Evolutionary conservation across 2,329 filamentous ascomycete genomes (phyloP).

Genomic region (Uncinocarpus reesii): DNA sequence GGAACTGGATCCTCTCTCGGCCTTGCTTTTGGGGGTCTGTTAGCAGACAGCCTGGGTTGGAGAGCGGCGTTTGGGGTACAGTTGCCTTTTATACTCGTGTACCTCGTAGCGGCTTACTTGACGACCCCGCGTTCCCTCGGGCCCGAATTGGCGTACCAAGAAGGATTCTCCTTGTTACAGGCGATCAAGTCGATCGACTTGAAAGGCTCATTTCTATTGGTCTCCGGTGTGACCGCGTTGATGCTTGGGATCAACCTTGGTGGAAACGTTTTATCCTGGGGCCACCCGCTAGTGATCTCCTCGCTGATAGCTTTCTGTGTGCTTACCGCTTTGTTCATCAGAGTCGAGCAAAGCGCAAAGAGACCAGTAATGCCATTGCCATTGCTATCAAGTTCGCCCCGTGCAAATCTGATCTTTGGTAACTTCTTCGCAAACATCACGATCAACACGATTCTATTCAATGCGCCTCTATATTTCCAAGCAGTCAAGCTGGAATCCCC

Average conservation of each 20-base stretch:
- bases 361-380: slow-evolving; percentile 42
- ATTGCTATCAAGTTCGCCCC: slow-evolving; percentile 39
- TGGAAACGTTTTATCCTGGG: slow-evolving; percentile 44
- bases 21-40: slow-evolving; percentile 31
- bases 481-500: slow-evolving; percentile 60
- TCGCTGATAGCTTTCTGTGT: slow-evolving; percentile 37
- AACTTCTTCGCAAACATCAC: slow-evolving; percentile 44
- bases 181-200: slow-evolving; percentile 42
- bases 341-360: slow-evolving; percentile 36
- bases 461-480: slow-evolving; percentile 66
- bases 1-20: slow-evolving; percentile 32
- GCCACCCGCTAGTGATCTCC: slow-evolving; percentile 40
- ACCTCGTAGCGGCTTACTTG: slow-evolving; percentile 17
- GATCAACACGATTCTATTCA: slow-evolving; percentile 53
- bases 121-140: slow-evolving; percentile 40
- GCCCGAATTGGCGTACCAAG: slow-evolving; percentile 34
- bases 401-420: slow-evolving; percentile 42
- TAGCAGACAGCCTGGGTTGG: slow-evolving; percentile 35
- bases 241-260: slow-evolving; percentile 45
- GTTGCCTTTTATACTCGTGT: slow-evolving; percentile 39
- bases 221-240: slow-evolving; percentile 38
- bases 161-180: slow-evolving; percentile 33
- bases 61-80: slow-evolving; percentile 40
- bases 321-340: slow-evolving; percentile 32
- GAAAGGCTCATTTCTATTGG: slow-evolving; percentile 40